Evolutionary conservation across 1,284 basidiomycete genomes (phyloP), one percentile per base, ranked within the genome.

Genomic region (Fomitiporia mediterranea): DNA sequence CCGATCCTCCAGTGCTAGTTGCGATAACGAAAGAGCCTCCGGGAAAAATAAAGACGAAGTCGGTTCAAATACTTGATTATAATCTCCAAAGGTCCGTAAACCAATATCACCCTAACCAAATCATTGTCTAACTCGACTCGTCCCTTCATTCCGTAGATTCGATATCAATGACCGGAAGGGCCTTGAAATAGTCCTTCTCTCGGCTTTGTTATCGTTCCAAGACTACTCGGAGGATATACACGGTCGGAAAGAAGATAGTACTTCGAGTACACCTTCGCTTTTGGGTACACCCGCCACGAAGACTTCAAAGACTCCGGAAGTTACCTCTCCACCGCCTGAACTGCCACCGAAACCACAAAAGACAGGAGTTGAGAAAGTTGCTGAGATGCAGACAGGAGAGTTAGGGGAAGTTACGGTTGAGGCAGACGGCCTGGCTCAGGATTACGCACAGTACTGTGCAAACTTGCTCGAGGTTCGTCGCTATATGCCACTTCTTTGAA

Each of bases 31-130:
- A 86, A 65, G 86, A 89, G 51, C 80, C 84, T 0, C 73, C 81
- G 3, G 84, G 84, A 5, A 77, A 82, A 35, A 72, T 85, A 46
- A 85, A 81, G 63, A 83, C 84, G 1, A 72, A 78, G 0, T 75
- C 83, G 0, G 74, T 92, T n/a, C 89, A 91, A 65, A 80, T 93
- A n/a, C 73, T 93, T 15, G 89, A 93, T 67, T 93, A 93, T 65
- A 93, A 93, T 50, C 37, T 58, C 6, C 81, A 89, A 62, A 73
- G 89, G 82, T 84, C 61, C 48, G 72, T 62, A n/a, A n/a, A n/a
- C n/a, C n/a, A n/a, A n/a, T n/a, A n/a, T n/a, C n/a, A n/a, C n/a
- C n/a, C n/a, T n/a, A n/a, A n/a, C n/a, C n/a, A n/a, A n/a, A n/a
- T n/a, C n/a, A n/a, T n/a, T n/a, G n/a, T n/a, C n/a, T n/a, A n/a